Evolutionary conservation across 768 basidiomycete species (phyloP), one percentile per base, ranked within the genome.

Genomic region (Lactarius quietus): DNA sequence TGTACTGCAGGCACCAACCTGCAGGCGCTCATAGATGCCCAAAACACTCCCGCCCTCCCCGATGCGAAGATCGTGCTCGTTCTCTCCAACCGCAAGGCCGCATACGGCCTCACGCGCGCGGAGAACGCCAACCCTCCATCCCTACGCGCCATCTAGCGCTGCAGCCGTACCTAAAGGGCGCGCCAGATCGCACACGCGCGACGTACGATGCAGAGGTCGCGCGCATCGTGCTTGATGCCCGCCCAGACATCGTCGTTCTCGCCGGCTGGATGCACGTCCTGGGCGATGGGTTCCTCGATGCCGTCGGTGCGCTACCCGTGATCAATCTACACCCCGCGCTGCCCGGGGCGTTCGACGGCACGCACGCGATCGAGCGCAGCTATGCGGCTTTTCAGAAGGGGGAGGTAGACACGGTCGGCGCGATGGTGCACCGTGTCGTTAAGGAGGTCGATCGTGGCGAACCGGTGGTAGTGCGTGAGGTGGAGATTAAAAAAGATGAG

Each of bases 181-280:
- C 90, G 72, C 85, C 88, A 1, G 86, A 83, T 28, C 85, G 85
- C 69, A 90, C 91, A 6, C 80, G 96, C 23, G 78, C 83, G 54
- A 92, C 96, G 73, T 98, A 97, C 76, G 96, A 96, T 72, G 77
- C 79, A 3, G 90, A 92, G 72, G 83, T 95, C 1, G 93, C 92
- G 9, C 77, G 83, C 36, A 81, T 86, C 59, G 86, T 93, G 4
- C 72, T 90, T 6, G 73, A 76, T 29, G 83, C 79, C 23, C 76
- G 78, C 36, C 96, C 96, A 0, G 92, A 98, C 75, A 74, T 96
- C 29, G 84, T 98, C 56, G 91, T 98, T 8, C 82, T 98, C n/a
- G 97, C 96, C 0, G 97, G 97, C 0, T 99, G 94, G 93, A 98
- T 99, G 96, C 95, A 98, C 72, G 92, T 98, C 71, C 82, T 98